Conservation (phyloP, 768 basidiomycete genomes). For the Rubroboletus pulcherrimus region DNA sequence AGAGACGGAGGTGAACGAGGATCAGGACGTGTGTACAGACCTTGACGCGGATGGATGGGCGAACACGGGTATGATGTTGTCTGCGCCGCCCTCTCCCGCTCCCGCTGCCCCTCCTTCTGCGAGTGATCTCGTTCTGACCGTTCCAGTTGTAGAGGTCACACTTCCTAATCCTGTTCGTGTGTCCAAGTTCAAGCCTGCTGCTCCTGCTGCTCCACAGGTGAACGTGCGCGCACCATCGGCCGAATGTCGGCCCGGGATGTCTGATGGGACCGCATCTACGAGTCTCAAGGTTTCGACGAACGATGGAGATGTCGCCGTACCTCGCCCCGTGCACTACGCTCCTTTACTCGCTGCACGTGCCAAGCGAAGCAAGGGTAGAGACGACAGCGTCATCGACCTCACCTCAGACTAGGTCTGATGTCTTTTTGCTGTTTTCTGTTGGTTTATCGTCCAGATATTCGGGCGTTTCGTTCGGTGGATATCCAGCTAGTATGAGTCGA, state of each 20-base stretch:
- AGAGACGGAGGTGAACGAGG: neutral
- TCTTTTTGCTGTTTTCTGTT: neutral
- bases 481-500: neutral
- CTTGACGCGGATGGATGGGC: slow-evolving; percentile 9
- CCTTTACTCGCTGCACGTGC: slow-evolving; percentile 26
- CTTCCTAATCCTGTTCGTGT: neutral
- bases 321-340: neutral
- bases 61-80: slow-evolving; percentile 26
- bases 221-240: neutral
- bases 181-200: slow-evolving; percentile 21
- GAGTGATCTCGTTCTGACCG: neutral
- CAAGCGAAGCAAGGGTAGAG: slow-evolving; percentile 4
- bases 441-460: neutral
- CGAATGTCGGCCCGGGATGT: neutral
- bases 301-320: neutral
- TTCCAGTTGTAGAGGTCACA: neutral
- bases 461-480: neutral
- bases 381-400: slow-evolving; percentile 41
- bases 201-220: neutral
- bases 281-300: neutral
- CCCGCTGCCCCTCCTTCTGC: neutral
- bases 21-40: neutral
- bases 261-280: neutral
- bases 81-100: slow-evolving; percentile 20
- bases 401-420: slow-evolving; percentile 27